Evolutionary conservation across 306 rosid species (phyloP), one percentile per base, ranked within the genome.

Genomic region (Coriaria nepalensis): DNA sequence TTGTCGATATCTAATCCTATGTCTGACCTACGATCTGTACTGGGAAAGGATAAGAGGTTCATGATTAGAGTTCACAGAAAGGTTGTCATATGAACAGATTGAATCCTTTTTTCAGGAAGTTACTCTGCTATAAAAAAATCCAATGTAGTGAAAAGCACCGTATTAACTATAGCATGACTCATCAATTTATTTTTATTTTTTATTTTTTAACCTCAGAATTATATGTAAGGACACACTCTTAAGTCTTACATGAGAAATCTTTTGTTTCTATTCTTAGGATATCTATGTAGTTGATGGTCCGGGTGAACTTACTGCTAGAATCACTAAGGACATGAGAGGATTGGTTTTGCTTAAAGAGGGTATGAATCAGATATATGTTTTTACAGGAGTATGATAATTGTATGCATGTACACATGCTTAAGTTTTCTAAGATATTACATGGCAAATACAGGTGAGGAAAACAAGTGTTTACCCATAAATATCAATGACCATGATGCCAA

Each of bases 231-330:
- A 33, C 12, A 33, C 37, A 11, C 44, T 7, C 10, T 33, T 36
- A 40, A 11, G 40, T 7, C 10, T 33, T 36, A 40, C 10, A 40
- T 63, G 44, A 50, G 40, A 40, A 40, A 15, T 37, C 32, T 13
- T 5, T 51, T 10, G 47, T 9, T 45, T 40, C n/a, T 55, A 58
- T 29, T 13, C 32, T 7, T 64, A 81, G 95, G 78, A 52, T 48
- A 53, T 49, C 55, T 37, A 8, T 55, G 33, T 32, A 48, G 51
- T 40, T 54, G 52, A 12, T 32, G 75, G 29, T 20, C 29, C 13
- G 29, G 40, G 36, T 13, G 40, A 46, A 2, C 46, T 12, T 20
- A 20, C 54, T 37, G 43, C 29, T 36, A 45, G 20, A 36, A 29
- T 45, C 9, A 9, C 5, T 47, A 15, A 37, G 5, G 0, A 29